Evolutionary conservation across 2,329 filamentous ascomycete genomes (phyloP).

Genomic region (Diaporthe capsici): DNA sequence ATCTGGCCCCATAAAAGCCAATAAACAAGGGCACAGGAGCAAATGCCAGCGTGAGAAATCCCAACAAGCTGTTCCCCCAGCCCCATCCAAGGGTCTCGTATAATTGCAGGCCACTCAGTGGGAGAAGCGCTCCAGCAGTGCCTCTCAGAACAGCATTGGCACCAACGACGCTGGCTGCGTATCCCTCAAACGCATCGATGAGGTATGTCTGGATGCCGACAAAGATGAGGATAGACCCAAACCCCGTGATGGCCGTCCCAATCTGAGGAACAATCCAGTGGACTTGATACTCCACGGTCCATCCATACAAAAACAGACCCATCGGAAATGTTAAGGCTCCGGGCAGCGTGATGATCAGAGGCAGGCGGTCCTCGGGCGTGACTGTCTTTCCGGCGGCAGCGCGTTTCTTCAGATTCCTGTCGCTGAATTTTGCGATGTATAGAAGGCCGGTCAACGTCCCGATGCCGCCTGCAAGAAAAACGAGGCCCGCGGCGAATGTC

Average conservation of each 20-base stretch:
- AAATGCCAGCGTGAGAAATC: constrained; percentile 44
- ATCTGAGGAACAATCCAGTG: constrained; percentile 67
- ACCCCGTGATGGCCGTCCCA: constrained; percentile 64
- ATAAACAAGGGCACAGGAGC: constrained; percentile 43
- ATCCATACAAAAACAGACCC: constrained; percentile 61
- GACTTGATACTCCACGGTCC: constrained; percentile 52
- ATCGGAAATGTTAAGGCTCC: constrained; percentile 53
- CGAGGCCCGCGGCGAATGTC: constrained; percentile 47
- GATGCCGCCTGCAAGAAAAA: constrained; percentile 63
- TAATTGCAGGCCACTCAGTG: constrained; percentile 42
- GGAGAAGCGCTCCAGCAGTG: constrained; percentile 40
- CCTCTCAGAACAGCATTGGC: constrained; percentile 46
- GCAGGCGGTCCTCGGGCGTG: constrained; percentile 64
- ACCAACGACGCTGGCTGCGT: constrained; percentile 45
- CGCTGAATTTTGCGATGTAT: constrained; percentile 43
- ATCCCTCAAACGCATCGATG: constrained; percentile 41
- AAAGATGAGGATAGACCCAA: constrained; percentile 51
- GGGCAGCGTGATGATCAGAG: constrained; percentile 64
- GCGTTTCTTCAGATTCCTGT: constrained; percentile 38
- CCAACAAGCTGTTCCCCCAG: constrained; percentile 48
- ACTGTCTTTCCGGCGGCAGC: constrained; percentile 35
- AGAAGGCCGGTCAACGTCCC: constrained; percentile 54
- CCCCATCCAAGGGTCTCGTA: constrained; percentile 46
- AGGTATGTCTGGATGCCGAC: constrained; percentile 44
- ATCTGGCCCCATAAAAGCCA: constrained; percentile 20